Base-by-base conservation (phyloP, 2,329 filamentous ascomycete species). In the Leptographium procerum region DNA sequence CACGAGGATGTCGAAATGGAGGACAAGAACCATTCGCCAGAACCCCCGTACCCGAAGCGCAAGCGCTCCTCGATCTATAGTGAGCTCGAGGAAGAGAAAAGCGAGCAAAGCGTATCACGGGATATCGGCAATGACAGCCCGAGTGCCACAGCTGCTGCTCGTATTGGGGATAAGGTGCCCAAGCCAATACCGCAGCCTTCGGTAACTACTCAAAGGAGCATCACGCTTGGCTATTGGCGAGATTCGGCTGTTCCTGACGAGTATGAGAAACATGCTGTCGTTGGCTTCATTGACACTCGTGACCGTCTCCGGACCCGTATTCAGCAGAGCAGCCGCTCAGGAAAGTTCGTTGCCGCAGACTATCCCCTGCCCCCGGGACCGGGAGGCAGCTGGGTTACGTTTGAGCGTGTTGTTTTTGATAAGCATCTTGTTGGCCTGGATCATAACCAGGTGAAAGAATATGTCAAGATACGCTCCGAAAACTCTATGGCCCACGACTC, bases 381-480 rank as follows among this genome's bases (percentile, higher is more conserved):
- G 1, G 82, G 82, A 26, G 82, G 80, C 57, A 84, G 81, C 66
- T 85, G 82, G 82, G 81, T 85, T 28, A 84, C 81, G 0, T 85
- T 85, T 63, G 79, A 83, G 59, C 74, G 79, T 24, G 75, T 85
- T 33, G 76, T 83, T 26, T 85, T 85, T 64, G 77, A 79, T 2
- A 67, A 76, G 9, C 80, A 84, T 59, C 76, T 86, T 0, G 71
- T 80, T 16, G 75, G 76, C 2, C 69, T 84, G 5, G 77, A 81
- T 56, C 77, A 84, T 53, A 74, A 78, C 31, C 76, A 83, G 34
- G 69, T 86, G 34, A 85, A 85, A 64, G 82, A 85, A 64, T 86
- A 82, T 59, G 81, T 85, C 55, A 80, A 80, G 61, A 69, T 84
- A 29, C 76, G 80, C 6, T 68, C 71, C 1, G 76, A 77, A 10